Conservation (phyloP, 257 asterid species). For the Cordia subcordata region DNA sequence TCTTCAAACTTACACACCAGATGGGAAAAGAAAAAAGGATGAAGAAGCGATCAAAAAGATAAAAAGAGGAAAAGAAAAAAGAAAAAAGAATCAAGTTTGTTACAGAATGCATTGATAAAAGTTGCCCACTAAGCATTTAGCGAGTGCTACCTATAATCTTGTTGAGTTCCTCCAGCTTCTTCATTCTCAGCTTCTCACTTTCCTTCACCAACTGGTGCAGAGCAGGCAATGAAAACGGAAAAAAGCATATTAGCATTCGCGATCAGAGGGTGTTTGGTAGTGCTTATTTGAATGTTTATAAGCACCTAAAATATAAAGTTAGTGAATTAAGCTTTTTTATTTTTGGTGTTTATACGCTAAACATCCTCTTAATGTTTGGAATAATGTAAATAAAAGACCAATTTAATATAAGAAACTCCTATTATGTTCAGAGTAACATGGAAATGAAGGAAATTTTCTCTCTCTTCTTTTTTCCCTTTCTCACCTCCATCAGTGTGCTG, state of each 20-base stretch:
- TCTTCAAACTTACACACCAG: neutral
- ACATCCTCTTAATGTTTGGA: too few relatives aligned
- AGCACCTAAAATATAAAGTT: too few relatives aligned
- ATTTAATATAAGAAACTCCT: too few relatives aligned
- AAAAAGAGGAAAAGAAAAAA: too few relatives aligned
- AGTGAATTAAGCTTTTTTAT: too few relatives aligned
- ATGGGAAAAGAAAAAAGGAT: neutral
- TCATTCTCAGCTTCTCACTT: constrained; percentile 75
- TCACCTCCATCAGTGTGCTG: constrained; percentile 67
- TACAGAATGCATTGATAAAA: neutral
- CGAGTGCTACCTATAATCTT: constrained; percentile 47
- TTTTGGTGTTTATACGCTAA: too few relatives aligned
- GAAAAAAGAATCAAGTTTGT: too few relatives aligned
- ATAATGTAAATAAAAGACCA: too few relatives aligned
- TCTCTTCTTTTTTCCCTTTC: neutral
- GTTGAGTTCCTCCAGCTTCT: constrained; percentile 72
- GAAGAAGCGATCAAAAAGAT: neutral
- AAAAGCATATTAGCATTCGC: neutral
- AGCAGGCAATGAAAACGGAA: neutral
- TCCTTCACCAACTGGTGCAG: constrained; percentile 60
- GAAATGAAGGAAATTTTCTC: too few relatives aligned
- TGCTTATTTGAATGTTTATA: too few relatives aligned
- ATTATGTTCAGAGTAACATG: too few relatives aligned
- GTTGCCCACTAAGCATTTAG: constrained; percentile 12
- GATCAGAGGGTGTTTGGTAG: too few relatives aligned